phyloP scores from a whole-genome alignment of 2,329 filamentous ascomycete species.

The Penicillium sp. region DNA sequence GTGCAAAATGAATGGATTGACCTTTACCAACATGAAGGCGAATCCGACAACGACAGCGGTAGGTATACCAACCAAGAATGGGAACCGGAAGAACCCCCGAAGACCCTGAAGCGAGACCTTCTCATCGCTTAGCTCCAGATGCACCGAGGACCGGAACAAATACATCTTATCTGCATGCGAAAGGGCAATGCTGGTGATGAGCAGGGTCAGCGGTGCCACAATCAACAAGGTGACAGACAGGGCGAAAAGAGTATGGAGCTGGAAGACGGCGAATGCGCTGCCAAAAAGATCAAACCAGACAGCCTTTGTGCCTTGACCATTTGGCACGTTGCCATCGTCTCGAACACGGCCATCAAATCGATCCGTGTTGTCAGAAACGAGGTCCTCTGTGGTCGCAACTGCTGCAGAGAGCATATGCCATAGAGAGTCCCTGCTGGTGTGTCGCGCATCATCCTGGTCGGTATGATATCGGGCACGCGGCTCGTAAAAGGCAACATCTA shows the following conservation, averaged over 20 bases:
- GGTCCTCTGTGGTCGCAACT: conserved; percentile 69
- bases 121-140: conserved; percentile 62
- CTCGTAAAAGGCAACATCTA: conserved; percentile 90
- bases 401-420: conserved; percentile 96
- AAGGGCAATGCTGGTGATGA: conserved; percentile 69
- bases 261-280: conserved; percentile 73
- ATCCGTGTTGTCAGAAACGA: conserved; percentile 68
- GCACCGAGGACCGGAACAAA: conserved; percentile 70
- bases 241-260: conserved; percentile 80
- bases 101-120: conserved; percentile 69
- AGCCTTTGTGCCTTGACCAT: conserved; percentile 66
- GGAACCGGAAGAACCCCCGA: conserved; percentile 82
- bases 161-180: conserved; percentile 80
- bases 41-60: conserved; percentile 69
- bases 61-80: conserved; percentile 70
- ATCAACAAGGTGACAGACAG: conserved; percentile 83
- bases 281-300: conserved; percentile 97
- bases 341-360: conserved; percentile 64
- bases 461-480: conserved; percentile 90
- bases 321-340: conserved; percentile 64
- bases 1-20: conserved; percentile 90
- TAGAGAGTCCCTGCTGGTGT: conserved; percentile 66
- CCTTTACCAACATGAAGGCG: conserved; percentile 73
- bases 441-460: conserved; percentile 78
- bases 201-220: conserved; percentile 71